These are phyloP conservation scores for Agrocybe chaxingu DNA, from an alignment of 768 basidiomycete genomes.

Conservation along the genomic window DNA sequence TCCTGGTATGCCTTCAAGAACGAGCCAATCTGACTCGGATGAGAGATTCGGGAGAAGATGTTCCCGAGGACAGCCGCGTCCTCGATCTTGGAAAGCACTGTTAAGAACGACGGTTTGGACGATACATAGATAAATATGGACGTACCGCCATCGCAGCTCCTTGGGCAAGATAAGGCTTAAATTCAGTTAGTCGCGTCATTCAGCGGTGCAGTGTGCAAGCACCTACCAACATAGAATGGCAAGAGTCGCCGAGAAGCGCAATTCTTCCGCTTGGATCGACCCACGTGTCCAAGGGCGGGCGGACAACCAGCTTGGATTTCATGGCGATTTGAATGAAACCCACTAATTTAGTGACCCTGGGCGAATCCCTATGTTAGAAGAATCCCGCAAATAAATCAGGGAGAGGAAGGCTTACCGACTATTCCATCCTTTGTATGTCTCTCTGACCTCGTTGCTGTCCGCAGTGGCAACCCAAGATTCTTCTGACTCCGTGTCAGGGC, in stretches of 20 bases:
- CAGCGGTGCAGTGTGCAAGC: too few species aligned
- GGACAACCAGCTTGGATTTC: conserved; percentile 47
- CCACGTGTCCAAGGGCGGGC: conserved; percentile 46
- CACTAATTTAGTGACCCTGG: conserved; percentile 40
- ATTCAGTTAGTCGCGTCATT: too few species aligned
- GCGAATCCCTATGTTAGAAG: not conserved
- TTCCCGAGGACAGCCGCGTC: conserved; percentile 48
- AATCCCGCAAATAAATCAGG: conserved; percentile 5
- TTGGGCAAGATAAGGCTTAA: conserved; percentile 51
- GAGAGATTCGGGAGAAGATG: conserved; percentile 47
- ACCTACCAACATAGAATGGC: conserved; percentile 56
- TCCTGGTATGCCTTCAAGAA: conserved; percentile 52
- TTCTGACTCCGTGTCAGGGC: conserved; percentile 33
- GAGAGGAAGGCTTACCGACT: conserved; percentile 30
- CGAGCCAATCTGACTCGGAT: conserved; percentile 36
- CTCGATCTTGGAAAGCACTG: conserved; percentile 33
- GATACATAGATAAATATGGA: not conserved
- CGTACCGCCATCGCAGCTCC: conserved; percentile 53
- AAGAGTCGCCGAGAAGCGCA: conserved; percentile 50
- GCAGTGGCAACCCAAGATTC: conserved; percentile 46
- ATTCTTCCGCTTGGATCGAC: conserved; percentile 40
- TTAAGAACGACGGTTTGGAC: not conserved
- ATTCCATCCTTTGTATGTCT: conserved; percentile 46
- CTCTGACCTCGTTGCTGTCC: conserved; percentile 41
- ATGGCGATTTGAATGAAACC: conserved; percentile 41